Conservation (phyloP, 2,329 filamentous ascomycete species). For the Fusarium sp. region DNA sequence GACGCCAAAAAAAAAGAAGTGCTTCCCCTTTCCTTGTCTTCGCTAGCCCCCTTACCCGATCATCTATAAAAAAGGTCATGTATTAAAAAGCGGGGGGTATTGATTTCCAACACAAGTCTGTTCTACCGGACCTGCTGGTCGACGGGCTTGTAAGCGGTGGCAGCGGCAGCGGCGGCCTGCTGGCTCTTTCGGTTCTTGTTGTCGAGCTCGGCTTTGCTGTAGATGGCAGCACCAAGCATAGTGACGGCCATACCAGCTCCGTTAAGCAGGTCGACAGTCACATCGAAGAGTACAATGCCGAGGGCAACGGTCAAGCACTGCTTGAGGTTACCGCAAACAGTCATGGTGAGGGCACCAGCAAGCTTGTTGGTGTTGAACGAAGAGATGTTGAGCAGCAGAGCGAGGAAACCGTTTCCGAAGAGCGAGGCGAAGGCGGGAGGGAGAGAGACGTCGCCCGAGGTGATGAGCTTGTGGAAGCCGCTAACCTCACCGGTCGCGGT, state of each 20-base stretch:
- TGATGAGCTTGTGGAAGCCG: constrained; percentile 53
- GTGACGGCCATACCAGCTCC: constrained; percentile 68
- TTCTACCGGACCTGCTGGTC: constrained; percentile 47
- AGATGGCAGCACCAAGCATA: constrained; percentile 66
- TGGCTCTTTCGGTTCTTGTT: constrained; percentile 52
- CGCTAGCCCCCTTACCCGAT: constrained; percentile 19
- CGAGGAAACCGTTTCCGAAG: constrained; percentile 64
- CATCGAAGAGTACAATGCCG: constrained; percentile 65
- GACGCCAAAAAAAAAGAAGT: constrained; percentile 31
- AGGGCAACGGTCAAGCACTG: constrained; percentile 67
- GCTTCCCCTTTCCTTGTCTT: constrained; percentile 25
- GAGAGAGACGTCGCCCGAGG: constrained; percentile 51
- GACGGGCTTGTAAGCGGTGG: constrained; percentile 51
- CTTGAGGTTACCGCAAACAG: constrained; percentile 70
- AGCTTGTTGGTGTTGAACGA: constrained; percentile 70
- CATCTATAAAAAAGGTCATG: constrained; percentile 44
- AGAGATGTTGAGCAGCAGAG: constrained; percentile 67
- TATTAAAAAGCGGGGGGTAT: constrained; percentile 39
- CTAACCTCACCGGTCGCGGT: constrained; percentile 64
- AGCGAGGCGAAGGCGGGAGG: constrained; percentile 56
- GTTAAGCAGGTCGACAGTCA: constrained; percentile 63
- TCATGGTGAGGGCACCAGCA: constrained; percentile 69
- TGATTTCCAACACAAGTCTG: constrained; percentile 12
- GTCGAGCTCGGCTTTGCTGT: constrained; percentile 68
- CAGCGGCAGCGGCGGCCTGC: constrained; percentile 46